These are phyloP conservation scores for Benincasa hispida DNA, from an alignment of 306 rosid genomes.

Conservation along the genomic window DNA sequence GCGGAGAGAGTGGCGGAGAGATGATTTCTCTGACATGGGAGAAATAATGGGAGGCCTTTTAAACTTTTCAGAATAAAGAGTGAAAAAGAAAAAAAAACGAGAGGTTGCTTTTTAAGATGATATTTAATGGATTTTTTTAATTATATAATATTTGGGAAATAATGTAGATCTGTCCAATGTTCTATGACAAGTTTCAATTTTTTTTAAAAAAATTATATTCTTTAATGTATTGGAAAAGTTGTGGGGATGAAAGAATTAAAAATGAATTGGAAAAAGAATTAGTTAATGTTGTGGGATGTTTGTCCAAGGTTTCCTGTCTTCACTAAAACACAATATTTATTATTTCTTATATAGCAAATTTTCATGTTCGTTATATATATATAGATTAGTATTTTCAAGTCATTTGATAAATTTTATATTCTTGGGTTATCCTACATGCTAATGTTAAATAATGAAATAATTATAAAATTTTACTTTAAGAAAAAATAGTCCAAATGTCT, in stretches of 20 bases:
- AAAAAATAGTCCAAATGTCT: too few relatives aligned
- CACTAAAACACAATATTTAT: background rate
- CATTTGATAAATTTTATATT: too few relatives aligned
- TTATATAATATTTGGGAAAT: background rate
- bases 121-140: background rate
- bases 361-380: too few relatives aligned
- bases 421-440: too few relatives aligned
- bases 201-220: background rate
- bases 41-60: conserved; percentile 16
- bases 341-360: too few relatives aligned
- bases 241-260: background rate
- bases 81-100: too few relatives aligned
- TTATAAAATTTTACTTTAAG: too few relatives aligned
- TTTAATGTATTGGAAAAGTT: background rate
- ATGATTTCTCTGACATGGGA: conserved; percentile 7
- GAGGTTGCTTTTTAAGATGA: too few relatives aligned
- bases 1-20: conserved; percentile 17
- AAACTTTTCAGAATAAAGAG: conserved; percentile 13
- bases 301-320: background rate
- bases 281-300: background rate
- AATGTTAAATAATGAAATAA: too few relatives aligned
- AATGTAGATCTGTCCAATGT: background rate
- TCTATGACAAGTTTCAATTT: background rate
- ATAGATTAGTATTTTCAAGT: too few relatives aligned
- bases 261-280: background rate